phyloP scores from a whole-genome alignment of 805 yeast species.

The Dipodascus albidus region DNA sequence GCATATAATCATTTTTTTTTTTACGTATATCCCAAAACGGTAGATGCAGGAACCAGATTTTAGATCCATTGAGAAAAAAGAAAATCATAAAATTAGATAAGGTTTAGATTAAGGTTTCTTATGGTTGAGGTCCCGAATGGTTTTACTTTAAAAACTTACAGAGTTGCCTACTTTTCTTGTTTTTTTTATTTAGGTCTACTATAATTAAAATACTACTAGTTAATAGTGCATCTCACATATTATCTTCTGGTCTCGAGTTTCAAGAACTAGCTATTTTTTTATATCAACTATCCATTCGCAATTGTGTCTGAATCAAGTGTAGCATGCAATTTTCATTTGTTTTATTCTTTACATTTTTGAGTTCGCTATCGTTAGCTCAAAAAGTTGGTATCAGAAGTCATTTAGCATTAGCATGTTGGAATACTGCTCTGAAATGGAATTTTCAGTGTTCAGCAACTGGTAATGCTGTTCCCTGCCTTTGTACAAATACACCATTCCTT shows the following conservation, averaged over 20 bases:
- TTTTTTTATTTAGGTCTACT: too few species aligned
- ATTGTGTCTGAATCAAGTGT: background rate
- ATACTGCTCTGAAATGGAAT: slow-evolving; percentile 21
- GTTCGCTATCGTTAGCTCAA: slow-evolving; percentile 12
- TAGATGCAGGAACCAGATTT: background rate
- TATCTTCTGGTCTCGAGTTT: too few species aligned
- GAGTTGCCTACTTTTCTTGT: background rate
- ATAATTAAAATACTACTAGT: too few species aligned
- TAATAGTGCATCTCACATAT: too few species aligned
- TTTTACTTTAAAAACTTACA: background rate
- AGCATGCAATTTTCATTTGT: background rate
- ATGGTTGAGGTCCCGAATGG: background rate
- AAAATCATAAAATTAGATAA: background rate
- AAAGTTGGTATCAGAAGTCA: slow-evolving; percentile 23
- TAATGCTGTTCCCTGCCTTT: slow-evolving; percentile 16
- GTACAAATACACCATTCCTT: slow-evolving; percentile 19
- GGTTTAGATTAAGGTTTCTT: background rate
- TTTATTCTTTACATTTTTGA: background rate
- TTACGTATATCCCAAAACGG: background rate
- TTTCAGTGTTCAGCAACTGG: slow-evolving; percentile 17
- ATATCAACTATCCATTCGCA: too few species aligned
- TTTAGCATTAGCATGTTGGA: slow-evolving; percentile 24
- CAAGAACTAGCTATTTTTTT: too few species aligned
- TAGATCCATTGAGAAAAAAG: too few species aligned
- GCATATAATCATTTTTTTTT: too few species aligned